Evolutionary conservation across 495 filamentous ascomycete species (phyloP).

Genomic region (Rostrohypoxylon terebratum): DNA sequence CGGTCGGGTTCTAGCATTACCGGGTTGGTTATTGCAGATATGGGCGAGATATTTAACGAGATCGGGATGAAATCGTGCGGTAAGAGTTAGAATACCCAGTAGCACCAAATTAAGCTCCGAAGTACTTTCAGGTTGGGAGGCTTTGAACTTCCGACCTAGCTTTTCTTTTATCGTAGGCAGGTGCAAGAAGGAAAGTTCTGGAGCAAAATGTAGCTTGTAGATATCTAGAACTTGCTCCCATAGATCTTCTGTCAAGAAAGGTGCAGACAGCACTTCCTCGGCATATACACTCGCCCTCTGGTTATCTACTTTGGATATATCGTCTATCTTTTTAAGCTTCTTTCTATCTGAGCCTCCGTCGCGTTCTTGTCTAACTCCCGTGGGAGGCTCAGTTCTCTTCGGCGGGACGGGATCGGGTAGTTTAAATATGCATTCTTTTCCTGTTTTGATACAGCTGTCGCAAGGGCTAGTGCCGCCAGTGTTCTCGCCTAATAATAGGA

Average conservation of each 20-base stretch:
- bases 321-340: constrained; percentile 67
- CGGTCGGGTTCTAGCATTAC: constrained; percentile 52
- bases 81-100: constrained; percentile 81
- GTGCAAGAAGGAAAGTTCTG: constrained; percentile 85
- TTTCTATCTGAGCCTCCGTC: constrained; percentile 72
- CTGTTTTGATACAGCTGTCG: constrained; percentile 79
- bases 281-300: constrained; percentile 49
- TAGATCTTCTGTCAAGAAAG: constrained; percentile 72
- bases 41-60: constrained; percentile 72
- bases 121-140: constrained; percentile 59
- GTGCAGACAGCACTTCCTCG: constrained; percentile 63
- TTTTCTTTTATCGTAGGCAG: constrained; percentile 77
- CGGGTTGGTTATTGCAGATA: constrained; percentile 50
- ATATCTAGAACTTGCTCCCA: constrained; percentile 81
- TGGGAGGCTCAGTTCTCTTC: constrained; percentile 67
- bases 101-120: constrained; percentile 72
- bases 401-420: constrained; percentile 66
- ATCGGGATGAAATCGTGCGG: constrained; percentile 78
- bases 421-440: constrained; percentile 82
- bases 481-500: constrained; percentile 66
- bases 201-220: constrained; percentile 84
- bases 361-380: constrained; percentile 65
- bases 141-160: constrained; percentile 54
- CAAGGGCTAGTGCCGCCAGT: constrained; percentile 78
- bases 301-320: constrained; percentile 57